A percentile compares a stretch with the other conserved stretches of the same genome.
phyloP scores from a whole-genome alignment of 108 stramenopile genomes.

The Nannochloropsis salina region DNA sequence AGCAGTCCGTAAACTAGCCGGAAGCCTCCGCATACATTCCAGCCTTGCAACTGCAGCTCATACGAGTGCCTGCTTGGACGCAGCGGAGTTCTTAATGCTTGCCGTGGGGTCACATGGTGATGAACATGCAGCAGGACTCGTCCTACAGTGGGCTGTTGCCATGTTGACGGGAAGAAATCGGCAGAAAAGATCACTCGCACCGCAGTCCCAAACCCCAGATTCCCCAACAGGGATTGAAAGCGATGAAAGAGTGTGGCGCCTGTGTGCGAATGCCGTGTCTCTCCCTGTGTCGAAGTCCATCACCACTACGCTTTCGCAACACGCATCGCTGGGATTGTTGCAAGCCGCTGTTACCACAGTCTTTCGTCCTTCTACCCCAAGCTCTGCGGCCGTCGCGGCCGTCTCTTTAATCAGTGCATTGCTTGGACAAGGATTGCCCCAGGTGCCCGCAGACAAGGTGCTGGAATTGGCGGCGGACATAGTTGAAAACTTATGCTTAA shows the following conservation, averaged over 20 bases:
- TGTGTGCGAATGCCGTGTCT: neutral
- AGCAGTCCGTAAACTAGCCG: neutral
- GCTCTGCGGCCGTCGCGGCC: neutral
- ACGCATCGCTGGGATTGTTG: neutral
- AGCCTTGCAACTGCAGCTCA: neutral
- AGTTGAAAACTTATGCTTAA: neutral
- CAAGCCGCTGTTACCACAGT: neutral
- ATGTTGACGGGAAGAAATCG: neutral
- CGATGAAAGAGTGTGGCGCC: neutral
- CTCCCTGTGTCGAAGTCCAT: neutral
- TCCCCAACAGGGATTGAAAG: neutral
- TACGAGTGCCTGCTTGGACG: neutral
- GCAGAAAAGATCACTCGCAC: neutral
- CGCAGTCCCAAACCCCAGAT: neutral
- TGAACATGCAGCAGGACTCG: neutral
- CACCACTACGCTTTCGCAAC: neutral
- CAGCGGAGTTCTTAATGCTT: neutral
- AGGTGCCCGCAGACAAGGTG: neutral
- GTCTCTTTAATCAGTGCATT: neutral
- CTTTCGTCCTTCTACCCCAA: constrained; percentile 12
- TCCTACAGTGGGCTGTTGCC: constrained; percentile 10
- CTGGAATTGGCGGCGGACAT: neutral
- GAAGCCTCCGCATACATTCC: neutral
- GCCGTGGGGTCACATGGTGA: neutral
- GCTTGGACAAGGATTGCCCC: neutral